Conservation (phyloP, 495 filamentous ascomycete genomes). For the Parachaetomium inaequale region DNA sequence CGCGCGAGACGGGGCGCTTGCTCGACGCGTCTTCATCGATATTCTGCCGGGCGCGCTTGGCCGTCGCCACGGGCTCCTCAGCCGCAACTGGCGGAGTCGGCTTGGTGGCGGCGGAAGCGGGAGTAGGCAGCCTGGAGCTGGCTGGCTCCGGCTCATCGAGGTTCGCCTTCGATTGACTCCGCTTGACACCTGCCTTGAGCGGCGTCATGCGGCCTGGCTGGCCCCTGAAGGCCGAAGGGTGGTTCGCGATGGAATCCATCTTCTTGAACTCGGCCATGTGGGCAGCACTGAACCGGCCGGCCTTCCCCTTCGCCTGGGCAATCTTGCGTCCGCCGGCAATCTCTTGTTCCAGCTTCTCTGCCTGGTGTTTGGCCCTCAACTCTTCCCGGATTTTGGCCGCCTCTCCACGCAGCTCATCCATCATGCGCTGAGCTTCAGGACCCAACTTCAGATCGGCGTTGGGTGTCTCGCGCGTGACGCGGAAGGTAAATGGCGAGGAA, state of each 20-base stretch:
- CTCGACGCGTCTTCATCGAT: constrained; percentile 57
- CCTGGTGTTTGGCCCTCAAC: constrained; percentile 54
- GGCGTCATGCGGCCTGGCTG: constrained; percentile 54
- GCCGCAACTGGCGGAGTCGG: constrained; percentile 19
- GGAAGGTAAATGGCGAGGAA: constrained; percentile 72
- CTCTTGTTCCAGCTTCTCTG: constrained; percentile 39
- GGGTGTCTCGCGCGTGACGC: constrained; percentile 47
- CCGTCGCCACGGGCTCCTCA: constrained; percentile 37
- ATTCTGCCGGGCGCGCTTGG: constrained; percentile 65
- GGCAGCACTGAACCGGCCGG: constrained; percentile 69
- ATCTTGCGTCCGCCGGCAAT: constrained; percentile 59
- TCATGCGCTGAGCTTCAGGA: constrained; percentile 68
- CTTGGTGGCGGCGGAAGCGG: constrained; percentile 36
- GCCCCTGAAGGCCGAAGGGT: constrained; percentile 73
- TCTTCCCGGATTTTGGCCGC: constrained; percentile 63
- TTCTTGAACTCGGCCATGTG: constrained; percentile 90
- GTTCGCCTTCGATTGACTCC: constrained; percentile 54
- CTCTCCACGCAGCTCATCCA: constrained; percentile 70
- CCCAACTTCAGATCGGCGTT: constrained; percentile 57
- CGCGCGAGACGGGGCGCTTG: constrained; percentile 49
- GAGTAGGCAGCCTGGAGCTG: constrained; percentile 36
- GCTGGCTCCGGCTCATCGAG: constrained; percentile 52
- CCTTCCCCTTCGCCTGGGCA: constrained; percentile 71
- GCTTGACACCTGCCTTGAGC: constrained; percentile 58
- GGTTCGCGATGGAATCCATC: constrained; percentile 90